Percentiles rank a stretch among this genome's conserved stretches.
Evolutionary conservation across 768 basidiomycete species (phyloP).

Genomic region (Xanthoconium purpureum): DNA sequence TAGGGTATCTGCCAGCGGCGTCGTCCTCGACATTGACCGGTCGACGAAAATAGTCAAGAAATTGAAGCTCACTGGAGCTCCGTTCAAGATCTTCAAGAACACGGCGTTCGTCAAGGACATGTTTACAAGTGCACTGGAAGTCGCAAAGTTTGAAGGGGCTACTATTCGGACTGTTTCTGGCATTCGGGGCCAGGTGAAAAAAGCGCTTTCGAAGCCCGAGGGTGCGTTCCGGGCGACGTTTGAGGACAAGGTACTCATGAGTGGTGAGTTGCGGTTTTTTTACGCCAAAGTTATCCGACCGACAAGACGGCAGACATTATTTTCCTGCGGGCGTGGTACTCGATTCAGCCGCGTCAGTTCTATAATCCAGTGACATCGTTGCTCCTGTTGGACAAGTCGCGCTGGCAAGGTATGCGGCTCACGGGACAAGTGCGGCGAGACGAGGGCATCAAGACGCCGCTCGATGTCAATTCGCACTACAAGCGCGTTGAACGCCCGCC

Average conservation of each 20-base stretch:
- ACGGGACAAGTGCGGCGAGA: slow-evolving; percentile 92
- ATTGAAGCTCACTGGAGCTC: slow-evolving; percentile 91
- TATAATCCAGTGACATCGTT: slow-evolving; percentile 96
- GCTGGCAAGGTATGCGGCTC: slow-evolving; percentile 93
- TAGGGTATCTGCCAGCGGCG: slow-evolving; percentile 89
- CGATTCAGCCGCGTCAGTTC: slow-evolving; percentile 90
- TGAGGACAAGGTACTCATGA: slow-evolving; percentile 96
- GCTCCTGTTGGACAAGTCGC: slow-evolving; percentile 74
- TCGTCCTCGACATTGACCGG: slow-evolving; percentile 89
- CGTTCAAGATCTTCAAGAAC: slow-evolving; percentile 98
- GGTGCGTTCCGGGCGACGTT: slow-evolving; percentile 96
- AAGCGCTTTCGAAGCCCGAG: slow-evolving; percentile 91
- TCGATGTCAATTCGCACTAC: slow-evolving; percentile 83
- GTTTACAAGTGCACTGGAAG: slow-evolving; percentile 91
- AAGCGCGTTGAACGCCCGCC: slow-evolving; percentile 74
- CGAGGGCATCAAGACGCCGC: slow-evolving; percentile 77
- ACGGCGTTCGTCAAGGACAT: slow-evolving; percentile 98
- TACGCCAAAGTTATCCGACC: neutral
- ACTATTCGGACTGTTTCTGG: slow-evolving; percentile 93
- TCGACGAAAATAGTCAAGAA: slow-evolving; percentile 98
- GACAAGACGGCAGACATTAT: slow-evolving; percentile 64
- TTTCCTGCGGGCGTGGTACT: slow-evolving; percentile 96
- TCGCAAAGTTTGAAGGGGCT: slow-evolving; percentile 99
- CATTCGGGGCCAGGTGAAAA: slow-evolving; percentile 95
- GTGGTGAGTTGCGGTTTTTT: slow-evolving; percentile 57